Percentiles rank a stretch among this genome's conserved stretches.
phyloP scores from a whole-genome alignment of 805 yeast genomes.

The Barnettozyma sucrosica region DNA sequence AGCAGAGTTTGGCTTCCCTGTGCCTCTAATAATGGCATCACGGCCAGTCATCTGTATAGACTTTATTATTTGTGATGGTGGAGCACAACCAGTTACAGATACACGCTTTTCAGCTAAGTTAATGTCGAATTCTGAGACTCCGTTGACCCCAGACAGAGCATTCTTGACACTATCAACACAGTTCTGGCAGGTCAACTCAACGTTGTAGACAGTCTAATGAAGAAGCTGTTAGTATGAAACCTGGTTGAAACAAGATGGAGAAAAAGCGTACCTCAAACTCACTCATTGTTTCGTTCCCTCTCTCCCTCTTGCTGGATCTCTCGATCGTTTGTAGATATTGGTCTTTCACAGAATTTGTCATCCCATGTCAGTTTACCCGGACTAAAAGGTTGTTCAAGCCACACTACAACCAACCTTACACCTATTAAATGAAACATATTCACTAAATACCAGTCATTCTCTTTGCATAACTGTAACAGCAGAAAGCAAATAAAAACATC shows the following conservation, averaged over 20 bases:
- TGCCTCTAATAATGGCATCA: constrained; percentile 89
- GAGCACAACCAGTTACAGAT: constrained; percentile 57
- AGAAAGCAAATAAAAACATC: constrained; percentile 42
- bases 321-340: background rate
- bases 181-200: constrained; percentile 74
- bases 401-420: background rate
- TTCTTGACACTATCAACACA: constrained; percentile 23
- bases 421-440: background rate
- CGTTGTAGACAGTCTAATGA: constrained; percentile 63
- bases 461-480: constrained; percentile 44
- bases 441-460: constrained; percentile 31
- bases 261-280: constrained; percentile 7
- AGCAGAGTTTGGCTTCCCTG: constrained; percentile 81
- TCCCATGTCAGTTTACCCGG: background rate
- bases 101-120: constrained; percentile 58
- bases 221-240: background rate
- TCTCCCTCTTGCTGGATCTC: background rate
- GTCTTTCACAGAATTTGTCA: background rate
- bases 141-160: constrained; percentile 47
- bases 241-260: background rate
- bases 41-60: constrained; percentile 70
- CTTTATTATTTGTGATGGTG: constrained; percentile 71
- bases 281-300: background rate
- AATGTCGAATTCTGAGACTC: constrained; percentile 47
- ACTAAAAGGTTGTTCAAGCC: background rate